Evolutionary conservation across 2,329 filamentous ascomycete species (phyloP), one percentile per base, ranked within the genome.

Genomic region (Penicillium hesseltinei): DNA sequence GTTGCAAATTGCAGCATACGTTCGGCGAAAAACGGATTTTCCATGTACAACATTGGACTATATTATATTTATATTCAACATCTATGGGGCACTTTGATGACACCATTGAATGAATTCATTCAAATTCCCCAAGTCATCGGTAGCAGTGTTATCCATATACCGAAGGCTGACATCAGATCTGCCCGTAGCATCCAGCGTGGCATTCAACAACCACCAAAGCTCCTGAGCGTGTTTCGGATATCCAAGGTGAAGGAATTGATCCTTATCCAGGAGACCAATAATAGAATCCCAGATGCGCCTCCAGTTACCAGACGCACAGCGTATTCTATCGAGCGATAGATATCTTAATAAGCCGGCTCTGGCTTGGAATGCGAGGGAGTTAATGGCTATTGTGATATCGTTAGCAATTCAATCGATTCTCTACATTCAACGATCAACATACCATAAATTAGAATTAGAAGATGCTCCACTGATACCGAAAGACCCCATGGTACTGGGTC

Each of bases 171-270:
- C 54, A 11, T 56, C 57, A 2, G 51, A 51, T 17, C 62, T 55
- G 6, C 56, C 58, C 11, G 62, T 48, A 35, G 64, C 51, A 31
- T 71, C 61, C 40, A 71, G 50, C 6, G 66, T 69, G 31, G 64
- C 65, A 29, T 63, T 71, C 27, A 71, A 47, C 4, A 71, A 49
- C 66, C 67, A 66, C 69, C 69, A 71, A 21, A 71, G 62, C 39
- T 71, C 69, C 49, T 71, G 64, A 3, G 69, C 69, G 47, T 71
- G 69, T 59, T 71, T 71, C 2, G 69, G 69, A 39, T 71, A 71
- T 1, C 69, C 69, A 5, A 71, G 51, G 38, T 66, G 65, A 6
- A 69, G 50, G 2, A 63, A 51, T 21, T 68, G 56, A n/a, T 71
- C 62, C 19, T 65, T 61, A 9, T 62, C 60, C 5, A 60, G 11